These are phyloP conservation scores for Mitragyna speciosa DNA, from an alignment of 257 asterid genomes.

Conservation along the genomic window DNA sequence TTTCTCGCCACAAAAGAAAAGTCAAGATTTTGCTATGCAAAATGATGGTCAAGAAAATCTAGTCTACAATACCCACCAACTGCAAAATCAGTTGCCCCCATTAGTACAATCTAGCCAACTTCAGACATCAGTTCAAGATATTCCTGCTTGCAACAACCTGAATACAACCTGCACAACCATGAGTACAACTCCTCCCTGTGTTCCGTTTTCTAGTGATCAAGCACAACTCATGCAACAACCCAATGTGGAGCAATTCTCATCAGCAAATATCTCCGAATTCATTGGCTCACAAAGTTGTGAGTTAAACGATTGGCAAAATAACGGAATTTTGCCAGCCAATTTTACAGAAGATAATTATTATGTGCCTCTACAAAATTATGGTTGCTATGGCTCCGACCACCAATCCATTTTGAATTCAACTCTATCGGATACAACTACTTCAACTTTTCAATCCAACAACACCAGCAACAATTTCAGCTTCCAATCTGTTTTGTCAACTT, in stretches of 20 bases:
- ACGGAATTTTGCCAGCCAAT: slow-evolving; percentile 21
- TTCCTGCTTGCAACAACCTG: slow-evolving; percentile 13
- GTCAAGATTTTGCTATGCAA: slow-evolving; percentile 27
- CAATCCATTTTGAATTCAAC: slow-evolving; percentile 33
- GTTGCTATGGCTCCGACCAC: slow-evolving; percentile 37
- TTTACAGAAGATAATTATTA: slow-evolving; percentile 33
- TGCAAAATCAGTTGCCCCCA: slow-evolving; percentile 31
- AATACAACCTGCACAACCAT: slow-evolving; percentile 18
- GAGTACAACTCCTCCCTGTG: slow-evolving; percentile 1
- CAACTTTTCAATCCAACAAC: slow-evolving; percentile 49
- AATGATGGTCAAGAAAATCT: slow-evolving; percentile 35
- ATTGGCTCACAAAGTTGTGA: slow-evolving; percentile 29
- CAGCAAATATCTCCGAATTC: slow-evolving; percentile 22
- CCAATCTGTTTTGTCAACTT: slow-evolving; percentile 60
- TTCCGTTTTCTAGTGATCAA: slow-evolving; percentile 20
- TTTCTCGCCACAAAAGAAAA: slow-evolving; percentile 38
- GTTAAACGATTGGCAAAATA: slow-evolving; percentile 42
- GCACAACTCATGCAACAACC: slow-evolving; percentile 53
- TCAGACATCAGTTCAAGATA: slow-evolving; percentile 41
- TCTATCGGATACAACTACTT: slow-evolving; percentile 41
- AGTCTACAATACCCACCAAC: slow-evolving; percentile 6
- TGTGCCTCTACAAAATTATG: slow-evolving; percentile 32
- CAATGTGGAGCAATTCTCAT: slow-evolving; percentile 23
- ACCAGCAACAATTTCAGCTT: slow-evolving; percentile 42
- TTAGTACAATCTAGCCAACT: slow-evolving; percentile 31